Base-by-base conservation (phyloP, 495 filamentous ascomycete genomes). In the Aspergillus carlsbadensis region DNA sequence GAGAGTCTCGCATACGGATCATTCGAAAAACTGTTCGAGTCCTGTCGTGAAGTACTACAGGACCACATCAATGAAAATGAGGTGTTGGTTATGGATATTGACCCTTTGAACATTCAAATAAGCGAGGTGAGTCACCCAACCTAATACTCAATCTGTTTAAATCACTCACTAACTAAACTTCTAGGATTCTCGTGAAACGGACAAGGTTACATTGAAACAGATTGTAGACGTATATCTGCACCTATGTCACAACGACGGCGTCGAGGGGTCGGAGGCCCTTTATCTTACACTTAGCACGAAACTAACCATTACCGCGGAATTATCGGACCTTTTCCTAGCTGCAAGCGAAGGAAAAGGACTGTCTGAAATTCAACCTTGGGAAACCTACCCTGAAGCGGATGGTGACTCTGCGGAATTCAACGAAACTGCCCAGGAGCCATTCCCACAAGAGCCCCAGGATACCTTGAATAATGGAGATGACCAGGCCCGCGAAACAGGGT, bases 81-180 rank as follows among this genome's bases (percentile, higher is more conserved):
- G 55, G 85, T 92, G 56, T 69, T 96, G 42, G 76, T 85, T 21
- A 72, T 94, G 54, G 78, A 83, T 44, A 76, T 95, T 52, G 82
- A 86, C 15, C 73, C 82, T 21, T 73, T 94, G 53, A 86, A 81
- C 59, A 75, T 96, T 33, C 80, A 88, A 59, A 74, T 90, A 67
- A 82, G 79, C 57, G 89, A 94, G 80, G 88, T 88, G 78, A 80
- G 80, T 59, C 8, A 22, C 17, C 11, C 13, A 8, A 22, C n/a
- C 13, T 13, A 6, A 20, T 33, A 11, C 33, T 18, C 34, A 22
- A 7, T 5, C 10, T 14, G 31, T 54, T n/a, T 37, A 18, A 15
- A 21, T 10, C 13, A 24, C 34, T 34, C 69, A 65, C 77, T 71
- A 62, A 76, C 45, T 56, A 14, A 20, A 41, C 5, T 31, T 39